phyloP scores from a whole-genome alignment of 768 basidiomycete species.

The Boletus patriciae region DNA sequence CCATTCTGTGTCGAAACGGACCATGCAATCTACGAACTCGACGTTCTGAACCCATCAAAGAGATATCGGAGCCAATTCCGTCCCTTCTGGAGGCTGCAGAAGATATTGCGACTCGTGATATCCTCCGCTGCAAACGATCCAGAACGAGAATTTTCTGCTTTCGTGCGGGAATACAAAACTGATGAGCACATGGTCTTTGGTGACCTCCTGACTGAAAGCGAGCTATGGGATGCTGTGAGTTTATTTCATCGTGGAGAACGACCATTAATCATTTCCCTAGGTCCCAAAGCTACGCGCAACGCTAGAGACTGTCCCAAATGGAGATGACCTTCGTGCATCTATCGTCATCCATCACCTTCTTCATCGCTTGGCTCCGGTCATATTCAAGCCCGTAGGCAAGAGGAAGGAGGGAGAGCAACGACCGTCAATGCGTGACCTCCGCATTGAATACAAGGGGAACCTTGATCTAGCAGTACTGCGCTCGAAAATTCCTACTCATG shows the following conservation, averaged over 20 bases:
- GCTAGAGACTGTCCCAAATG: slow-evolving; percentile 25
- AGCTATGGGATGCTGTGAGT: slow-evolving; percentile 32
- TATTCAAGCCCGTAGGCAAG: slow-evolving; percentile 14
- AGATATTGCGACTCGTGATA: slow-evolving; percentile 51
- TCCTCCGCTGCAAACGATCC: slow-evolving; percentile 29
- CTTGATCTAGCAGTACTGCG: slow-evolving; percentile 59
- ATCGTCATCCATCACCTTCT: slow-evolving; percentile 22
- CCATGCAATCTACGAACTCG: slow-evolving; percentile 62
- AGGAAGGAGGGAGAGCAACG: not conserved
- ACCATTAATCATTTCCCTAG: slow-evolving; percentile 10
- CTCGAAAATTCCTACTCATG: slow-evolving; percentile 55
- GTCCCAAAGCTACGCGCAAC: slow-evolving; percentile 17
- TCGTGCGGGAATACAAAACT: slow-evolving; percentile 35
- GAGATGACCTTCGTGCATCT: slow-evolving; percentile 23
- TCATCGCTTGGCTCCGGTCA: slow-evolving; percentile 2
- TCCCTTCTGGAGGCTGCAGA: slow-evolving; percentile 52
- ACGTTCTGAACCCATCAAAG: slow-evolving; percentile 38
- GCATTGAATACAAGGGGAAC: slow-evolving; percentile 36
- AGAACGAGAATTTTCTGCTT: slow-evolving; percentile 32
- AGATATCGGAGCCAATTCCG: slow-evolving; percentile 43
- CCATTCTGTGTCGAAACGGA: slow-evolving; percentile 65
- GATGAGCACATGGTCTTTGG: slow-evolving; percentile 14
- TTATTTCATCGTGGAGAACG: not conserved
- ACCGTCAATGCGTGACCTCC: not conserved
- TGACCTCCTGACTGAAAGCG: slow-evolving; percentile 19